Evolutionary conservation across 306 rosid genomes (phyloP).

Genomic region (Vicia faba): DNA sequence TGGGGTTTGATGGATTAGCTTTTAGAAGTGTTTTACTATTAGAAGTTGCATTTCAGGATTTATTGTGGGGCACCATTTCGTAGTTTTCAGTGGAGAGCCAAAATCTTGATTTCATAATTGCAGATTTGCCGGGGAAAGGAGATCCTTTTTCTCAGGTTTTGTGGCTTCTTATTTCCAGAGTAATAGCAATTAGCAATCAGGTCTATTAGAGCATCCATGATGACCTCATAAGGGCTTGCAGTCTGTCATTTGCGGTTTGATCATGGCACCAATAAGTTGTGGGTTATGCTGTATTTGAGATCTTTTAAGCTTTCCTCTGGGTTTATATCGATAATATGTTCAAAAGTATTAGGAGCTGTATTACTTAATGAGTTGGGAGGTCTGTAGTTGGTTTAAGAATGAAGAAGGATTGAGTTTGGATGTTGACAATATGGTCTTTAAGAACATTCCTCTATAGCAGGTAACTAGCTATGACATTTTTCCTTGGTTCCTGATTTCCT

Average conservation of each 20-base stretch:
- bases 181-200: not conserved
- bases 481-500: not conserved
- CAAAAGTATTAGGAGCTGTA: not conserved
- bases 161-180: not conserved
- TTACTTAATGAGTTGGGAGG: not conserved
- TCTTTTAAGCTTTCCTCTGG: not conserved
- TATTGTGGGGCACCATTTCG: not conserved
- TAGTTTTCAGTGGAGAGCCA: not conserved
- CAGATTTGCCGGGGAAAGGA: not conserved
- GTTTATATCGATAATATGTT: not conserved
- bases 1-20: not conserved
- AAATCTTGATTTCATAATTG: not conserved
- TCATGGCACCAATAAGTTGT: not conserved
- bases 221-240: not conserved
- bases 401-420: not conserved
- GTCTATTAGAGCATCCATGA: not conserved
- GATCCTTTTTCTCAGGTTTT: slow-evolving; percentile 7
- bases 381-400: not conserved
- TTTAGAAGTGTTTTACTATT: not conserved
- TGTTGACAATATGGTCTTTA: not conserved
- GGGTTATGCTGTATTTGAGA: not conserved
- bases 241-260: not conserved
- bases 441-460: not conserved
- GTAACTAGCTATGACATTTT: not conserved
- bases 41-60: not conserved